Conservation (phyloP, 495 filamentous ascomycete species). For the Xylaria cubensis region DNA sequence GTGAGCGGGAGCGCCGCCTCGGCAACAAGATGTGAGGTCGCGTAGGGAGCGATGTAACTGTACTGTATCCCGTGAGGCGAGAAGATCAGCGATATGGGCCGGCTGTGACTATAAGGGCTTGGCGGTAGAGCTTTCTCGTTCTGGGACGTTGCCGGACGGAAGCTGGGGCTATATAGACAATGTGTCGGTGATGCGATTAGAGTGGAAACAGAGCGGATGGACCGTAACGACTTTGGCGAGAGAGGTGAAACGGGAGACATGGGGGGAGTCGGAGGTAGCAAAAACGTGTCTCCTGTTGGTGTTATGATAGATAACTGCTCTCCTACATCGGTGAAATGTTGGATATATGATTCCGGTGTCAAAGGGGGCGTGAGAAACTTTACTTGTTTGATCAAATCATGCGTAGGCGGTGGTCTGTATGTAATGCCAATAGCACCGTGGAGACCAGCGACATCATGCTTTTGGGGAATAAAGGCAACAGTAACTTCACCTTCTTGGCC, state of each 20-base stretch:
- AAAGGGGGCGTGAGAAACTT: conserved; percentile 40
- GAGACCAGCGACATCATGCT: conserved; percentile 63
- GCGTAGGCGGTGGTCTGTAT: conserved; percentile 61
- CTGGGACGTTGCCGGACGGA: conserved; percentile 32
- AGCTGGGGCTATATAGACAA: conserved; percentile 13
- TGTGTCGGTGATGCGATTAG: conserved; percentile 38
- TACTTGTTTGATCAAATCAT: conserved; percentile 22
- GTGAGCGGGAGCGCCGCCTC: conserved; percentile 67
- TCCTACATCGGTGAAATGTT: conserved; percentile 48
- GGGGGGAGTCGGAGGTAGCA: conserved; percentile 50
- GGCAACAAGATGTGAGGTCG: conserved; percentile 59
- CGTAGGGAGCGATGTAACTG: conserved; percentile 57
- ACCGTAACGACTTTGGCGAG: conserved; percentile 42
- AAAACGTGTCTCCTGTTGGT: conserved; percentile 46
- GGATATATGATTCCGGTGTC: conserved; percentile 40
- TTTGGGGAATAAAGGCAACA: conserved; percentile 67
- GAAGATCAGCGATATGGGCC: conserved; percentile 62
- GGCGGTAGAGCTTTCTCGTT: conserved; percentile 20
- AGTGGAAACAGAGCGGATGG: conserved; percentile 43
- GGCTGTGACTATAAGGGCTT: conserved; percentile 25
- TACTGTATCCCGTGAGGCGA: conserved; percentile 65
- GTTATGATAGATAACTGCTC: conserved; percentile 38
- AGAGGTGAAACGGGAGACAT: conserved; percentile 42
- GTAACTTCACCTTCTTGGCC: conserved; percentile 67
- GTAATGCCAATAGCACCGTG: conserved; percentile 75